Conservation (phyloP, 2,329 filamentous ascomycete species). For the Graphium sp. region DNA sequence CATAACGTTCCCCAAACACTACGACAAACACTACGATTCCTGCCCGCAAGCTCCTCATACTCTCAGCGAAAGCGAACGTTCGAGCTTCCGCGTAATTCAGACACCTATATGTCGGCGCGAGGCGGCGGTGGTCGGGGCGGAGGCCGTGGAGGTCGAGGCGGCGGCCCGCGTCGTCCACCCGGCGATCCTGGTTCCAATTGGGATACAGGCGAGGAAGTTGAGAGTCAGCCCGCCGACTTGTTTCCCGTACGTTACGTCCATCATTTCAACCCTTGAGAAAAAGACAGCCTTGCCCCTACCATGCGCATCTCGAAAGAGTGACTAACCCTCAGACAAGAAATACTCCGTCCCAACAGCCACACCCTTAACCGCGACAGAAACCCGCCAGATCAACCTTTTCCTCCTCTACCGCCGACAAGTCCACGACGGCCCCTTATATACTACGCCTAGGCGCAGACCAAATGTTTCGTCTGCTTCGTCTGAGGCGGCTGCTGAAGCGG, state of each 20-base stretch:
- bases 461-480: slow-evolving; percentile 5
- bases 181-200: slow-evolving; percentile 31
- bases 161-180: slow-evolving; percentile 26
- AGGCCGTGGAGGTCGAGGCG: slow-evolving; percentile 32
- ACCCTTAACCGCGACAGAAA: slow-evolving; percentile 24
- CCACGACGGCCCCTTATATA: slow-evolving; percentile 38
- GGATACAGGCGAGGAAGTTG: slow-evolving; percentile 34
- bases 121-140: slow-evolving; percentile 23
- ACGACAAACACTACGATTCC: too few species aligned
- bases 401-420: slow-evolving; percentile 39
- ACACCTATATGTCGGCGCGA: too few species aligned
- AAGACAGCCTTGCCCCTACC: too few species aligned
- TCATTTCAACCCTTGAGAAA: too few species aligned
- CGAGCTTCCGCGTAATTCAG: too few species aligned
- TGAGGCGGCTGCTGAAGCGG: too few species aligned
- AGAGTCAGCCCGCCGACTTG: slow-evolving; percentile 39
- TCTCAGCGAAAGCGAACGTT: too few species aligned
- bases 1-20: too few species aligned
- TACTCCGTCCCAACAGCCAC: slow-evolving; percentile 30
- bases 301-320: not conserved
- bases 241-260: slow-evolving; percentile 40
- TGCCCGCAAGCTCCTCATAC: too few species aligned
- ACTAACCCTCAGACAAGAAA: slow-evolving; percentile 16
- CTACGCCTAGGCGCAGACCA: too few species aligned
- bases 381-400: slow-evolving; percentile 29